Evolutionary conservation across 106 monocot species (phyloP), one percentile per base, ranked within the genome.

Genomic region (Dioscorea zingiberensis): DNA sequence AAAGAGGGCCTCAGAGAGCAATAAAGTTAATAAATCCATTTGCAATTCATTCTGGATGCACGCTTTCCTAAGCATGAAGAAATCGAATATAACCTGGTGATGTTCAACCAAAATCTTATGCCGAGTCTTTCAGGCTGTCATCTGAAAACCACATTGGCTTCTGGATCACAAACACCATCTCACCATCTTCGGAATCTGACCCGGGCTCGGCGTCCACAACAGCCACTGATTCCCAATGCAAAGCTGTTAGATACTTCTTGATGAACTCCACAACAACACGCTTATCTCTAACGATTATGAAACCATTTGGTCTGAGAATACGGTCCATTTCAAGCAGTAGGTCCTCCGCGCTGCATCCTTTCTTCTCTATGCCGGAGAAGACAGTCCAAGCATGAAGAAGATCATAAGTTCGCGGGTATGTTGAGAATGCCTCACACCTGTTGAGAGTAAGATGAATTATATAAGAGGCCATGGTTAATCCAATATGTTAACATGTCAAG

Each of bases 361-460:
- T 73, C 16, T 67, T 79, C 48, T 85, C 80, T 59, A 85, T 67
- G 25, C 83, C 71, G 26, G 94, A 94, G 56, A 94, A 83, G 7
- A 94, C 25, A 11, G 67, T 70, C 84, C 87, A 87, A 21, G 87
- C 79, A 67, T 94, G 94, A 71, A 94, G 84, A 2, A 94, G 74
- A 69, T 94, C 94, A 25, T 94, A 94, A 18, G 94, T 94, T 24
- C 94, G 79, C 47, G 94, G 94, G 60, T 94, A 94, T 7, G 90
- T 94, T 0, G 90, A 94, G 44, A 90, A 94, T 22, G 94, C 81
- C 62, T 94, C 94, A 18, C 90, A 94, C 94, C 94, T 94, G 15
- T 19, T 18, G 51, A 38, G 38, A 38, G 38, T 2, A 38, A 38
- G 38, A 38, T 38, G 9, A 38, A 38, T 1, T 10, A 6, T 38